A percentile compares a stretch with the other conserved stretches of the same genome.
Conservation (phyloP, 1,139 yeast genomes). For the Scheffersomyces quercinus region DNA sequence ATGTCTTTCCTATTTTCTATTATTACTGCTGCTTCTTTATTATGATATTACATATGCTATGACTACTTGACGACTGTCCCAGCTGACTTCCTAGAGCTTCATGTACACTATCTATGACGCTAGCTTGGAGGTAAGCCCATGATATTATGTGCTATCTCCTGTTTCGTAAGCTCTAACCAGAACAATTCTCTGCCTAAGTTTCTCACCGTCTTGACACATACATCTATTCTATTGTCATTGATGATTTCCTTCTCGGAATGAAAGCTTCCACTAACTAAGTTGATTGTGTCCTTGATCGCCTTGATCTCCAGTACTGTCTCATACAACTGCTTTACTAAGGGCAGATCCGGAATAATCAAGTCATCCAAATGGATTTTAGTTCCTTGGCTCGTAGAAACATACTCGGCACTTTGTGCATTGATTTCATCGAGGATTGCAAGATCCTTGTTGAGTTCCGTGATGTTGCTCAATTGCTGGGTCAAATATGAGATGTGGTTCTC, state of each 20-base stretch:
- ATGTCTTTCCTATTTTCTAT: no score
- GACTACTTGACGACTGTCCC: no score
- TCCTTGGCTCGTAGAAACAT: constrained; percentile 18
- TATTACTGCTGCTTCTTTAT: no score
- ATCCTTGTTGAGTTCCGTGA: constrained; percentile 26
- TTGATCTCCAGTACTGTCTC: constrained; percentile 64
- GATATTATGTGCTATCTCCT: constrained; percentile 28
- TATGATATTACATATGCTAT: no score
- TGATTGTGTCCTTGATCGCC: constrained; percentile 67
- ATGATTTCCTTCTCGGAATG: constrained; percentile 34
- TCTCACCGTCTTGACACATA: constrained; percentile 58
- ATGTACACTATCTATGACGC: no score
- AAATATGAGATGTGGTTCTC: constrained; percentile 36
- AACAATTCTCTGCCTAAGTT: constrained; percentile 78
- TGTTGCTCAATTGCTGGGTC: constrained; percentile 26
- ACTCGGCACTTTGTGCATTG: constrained; percentile 21
- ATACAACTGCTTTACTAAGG: constrained; percentile 52
- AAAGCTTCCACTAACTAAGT: constrained; percentile 57
- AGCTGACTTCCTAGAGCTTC: no score
- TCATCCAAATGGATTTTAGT: constrained; percentile 31
- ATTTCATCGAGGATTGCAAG: constrained; percentile 24
- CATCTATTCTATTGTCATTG: constrained; percentile 43
- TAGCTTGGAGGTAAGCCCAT: constrained; percentile 18
- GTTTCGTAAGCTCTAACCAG: constrained; percentile 42
- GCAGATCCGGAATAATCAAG: constrained; percentile 43